Evolutionary conservation across 331 rosid species (phyloP).

Genomic region (Arachis monticola): DNA sequence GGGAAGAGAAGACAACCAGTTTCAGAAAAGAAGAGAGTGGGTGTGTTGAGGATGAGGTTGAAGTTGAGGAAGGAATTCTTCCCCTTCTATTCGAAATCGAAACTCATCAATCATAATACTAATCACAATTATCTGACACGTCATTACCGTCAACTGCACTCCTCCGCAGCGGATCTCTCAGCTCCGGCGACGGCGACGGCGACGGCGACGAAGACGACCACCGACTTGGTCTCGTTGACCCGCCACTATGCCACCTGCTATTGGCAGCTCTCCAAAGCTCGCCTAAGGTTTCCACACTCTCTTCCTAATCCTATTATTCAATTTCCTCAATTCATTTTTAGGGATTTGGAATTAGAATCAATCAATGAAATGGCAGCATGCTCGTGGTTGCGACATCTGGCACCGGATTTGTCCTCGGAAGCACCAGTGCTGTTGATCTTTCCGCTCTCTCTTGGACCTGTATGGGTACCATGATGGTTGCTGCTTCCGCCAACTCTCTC

Average conservation of each 20-base stretch:
- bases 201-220: slow-evolving; percentile 19
- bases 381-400: slow-evolving; percentile 97
- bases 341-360: slow-evolving; percentile 16
- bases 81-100: slow-evolving; percentile 26
- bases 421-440: slow-evolving; percentile 66
- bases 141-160: slow-evolving; percentile 5
- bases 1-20: not conserved
- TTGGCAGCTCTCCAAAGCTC: slow-evolving; percentile 95
- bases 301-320: not conserved
- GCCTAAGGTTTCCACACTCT: slow-evolving; percentile 65
- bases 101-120: not conserved
- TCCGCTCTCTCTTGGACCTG: slow-evolving; percentile 81
- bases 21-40: not conserved
- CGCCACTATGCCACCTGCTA: slow-evolving; percentile 85
- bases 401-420: slow-evolving; percentile 90
- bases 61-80: slow-evolving; percentile 9
- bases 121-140: not conserved
- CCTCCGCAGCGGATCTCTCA: slow-evolving; percentile 44
- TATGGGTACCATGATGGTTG: slow-evolving; percentile 97
- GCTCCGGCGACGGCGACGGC: slow-evolving; percentile 37
- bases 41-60: slow-evolving; percentile 1
- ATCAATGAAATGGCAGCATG: slow-evolving; percentile 59
- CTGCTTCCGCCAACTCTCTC: slow-evolving; percentile 91
- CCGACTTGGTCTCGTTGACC: slow-evolving; percentile 46
- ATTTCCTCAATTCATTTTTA: not conserved